Evolutionary conservation across 257 asterid genomes (phyloP), one percentile per base, ranked within the genome.

Genomic region (Fraxinus cuspidata): DNA sequence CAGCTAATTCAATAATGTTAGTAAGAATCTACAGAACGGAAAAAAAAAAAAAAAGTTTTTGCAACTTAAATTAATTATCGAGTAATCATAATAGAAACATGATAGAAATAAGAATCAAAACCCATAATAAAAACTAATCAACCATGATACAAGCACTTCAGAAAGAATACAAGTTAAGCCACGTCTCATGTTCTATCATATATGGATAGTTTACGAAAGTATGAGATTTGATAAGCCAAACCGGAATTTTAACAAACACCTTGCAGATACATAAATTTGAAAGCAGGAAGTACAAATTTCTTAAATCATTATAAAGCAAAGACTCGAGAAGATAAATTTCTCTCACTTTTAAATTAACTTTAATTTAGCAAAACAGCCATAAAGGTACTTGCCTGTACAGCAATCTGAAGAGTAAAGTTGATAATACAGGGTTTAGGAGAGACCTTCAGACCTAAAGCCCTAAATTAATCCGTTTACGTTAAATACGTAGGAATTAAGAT

Each of bases 51-150:
- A n/a, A 19, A 0, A 9, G 4, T 69, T 74, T 56, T 35, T 38
- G 42, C 73, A 40, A 29, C 68, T 47, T 12, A 5, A 18, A 4
- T 9, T 37, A 12, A 74, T 49, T 66, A 18, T 18, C 25, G 35
- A 56, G 16, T 34, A 70, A 28, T 53, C 35, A 28, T 66, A 53
- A 49, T 64, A 19, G 68, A 65, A 73, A 35, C 47, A 19, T 7
- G 75, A 35, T 8, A 5, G 75, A 66, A 32, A 44, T 31, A 37
- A 78, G 34, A 73, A 73, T 51, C 51, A 51, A 25, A 10, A 16
- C 18, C 8, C 27, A 68, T 64, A 35, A 71, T 31, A 31, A 53
- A 68, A 56, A 6, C 15, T 58, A 58, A 58, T 58, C 7, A 40
- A n/a, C 35, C 63, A 35, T 28, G 2, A 69, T 2, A 25, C 35